These are phyloP conservation scores for Endothia cerciana DNA, from an alignment of 2,329 filamentous ascomycete species.

Conservation along the genomic window DNA sequence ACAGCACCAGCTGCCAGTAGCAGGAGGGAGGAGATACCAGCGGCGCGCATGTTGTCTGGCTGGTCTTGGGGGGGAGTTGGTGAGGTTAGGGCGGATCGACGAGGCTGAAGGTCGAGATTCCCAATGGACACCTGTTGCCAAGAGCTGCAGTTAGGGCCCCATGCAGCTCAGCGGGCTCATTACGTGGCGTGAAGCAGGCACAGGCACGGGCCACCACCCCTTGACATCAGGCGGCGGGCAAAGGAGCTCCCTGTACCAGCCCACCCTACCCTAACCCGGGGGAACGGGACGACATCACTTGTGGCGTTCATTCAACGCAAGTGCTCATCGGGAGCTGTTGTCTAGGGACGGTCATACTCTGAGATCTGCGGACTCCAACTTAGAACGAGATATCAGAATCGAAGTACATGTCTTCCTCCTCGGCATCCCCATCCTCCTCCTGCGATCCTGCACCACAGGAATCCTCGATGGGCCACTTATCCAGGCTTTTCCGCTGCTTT, in stretches of 20 bases:
- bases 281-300: no score
- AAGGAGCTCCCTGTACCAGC: not conserved
- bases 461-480: not conserved
- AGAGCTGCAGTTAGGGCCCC: constrained; percentile 16
- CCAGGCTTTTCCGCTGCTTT: not conserved
- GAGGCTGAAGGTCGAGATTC: constrained; percentile 21
- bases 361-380: no score
- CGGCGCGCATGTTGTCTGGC: constrained; percentile 45
- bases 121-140: constrained; percentile 24
- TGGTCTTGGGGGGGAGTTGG: constrained; percentile 17
- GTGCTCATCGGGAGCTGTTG: no score
- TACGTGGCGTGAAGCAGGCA: constrained; percentile 28
- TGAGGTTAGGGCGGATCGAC: constrained; percentile 20
- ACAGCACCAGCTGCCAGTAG: constrained; percentile 55
- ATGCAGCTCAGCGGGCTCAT: constrained; percentile 16
- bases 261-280: no score
- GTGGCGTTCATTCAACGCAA: no score
- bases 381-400: not conserved
- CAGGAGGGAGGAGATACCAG: constrained; percentile 45
- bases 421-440: not conserved
- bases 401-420: not conserved
- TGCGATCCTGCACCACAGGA: not conserved
- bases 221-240: not conserved
- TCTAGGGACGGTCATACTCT: no score
- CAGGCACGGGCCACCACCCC: constrained; percentile 15